Evolutionary conservation across 768 basidiomycete genomes (phyloP).

Genomic region (Paxillus rubicundulus): DNA sequence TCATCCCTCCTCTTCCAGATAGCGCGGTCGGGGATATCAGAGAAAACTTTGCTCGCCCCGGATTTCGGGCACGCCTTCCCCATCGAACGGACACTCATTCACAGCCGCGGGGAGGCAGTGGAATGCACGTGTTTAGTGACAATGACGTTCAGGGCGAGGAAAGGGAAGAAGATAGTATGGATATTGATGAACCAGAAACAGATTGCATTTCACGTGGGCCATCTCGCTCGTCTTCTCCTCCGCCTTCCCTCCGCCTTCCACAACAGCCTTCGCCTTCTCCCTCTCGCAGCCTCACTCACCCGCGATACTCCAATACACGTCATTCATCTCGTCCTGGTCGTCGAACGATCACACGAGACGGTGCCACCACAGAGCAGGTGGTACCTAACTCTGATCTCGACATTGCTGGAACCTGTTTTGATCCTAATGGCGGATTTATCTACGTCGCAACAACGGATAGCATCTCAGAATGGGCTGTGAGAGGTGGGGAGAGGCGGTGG

Average conservation of each 20-base stretch:
- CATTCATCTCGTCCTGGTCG: constrained; percentile 17
- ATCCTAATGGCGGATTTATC: constrained; percentile 62
- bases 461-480: constrained; percentile 75
- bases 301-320: constrained; percentile 19
- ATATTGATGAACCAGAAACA: constrained; percentile 47
- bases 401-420: constrained; percentile 72
- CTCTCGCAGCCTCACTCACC: constrained; percentile 17
- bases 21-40: constrained; percentile 54
- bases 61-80: constrained; percentile 36
- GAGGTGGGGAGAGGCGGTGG: constrained; percentile 72
- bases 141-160: constrained; percentile 26
- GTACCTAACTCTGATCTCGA: constrained; percentile 37
- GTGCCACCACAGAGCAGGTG: constrained; percentile 10
- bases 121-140: constrained; percentile 13
- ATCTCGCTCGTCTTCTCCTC: constrained; percentile 49
- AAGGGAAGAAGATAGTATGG: constrained; percentile 43
- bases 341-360: constrained; percentile 13
- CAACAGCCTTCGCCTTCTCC: constrained; percentile 23
- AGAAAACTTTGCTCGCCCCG: constrained; percentile 51
- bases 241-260: constrained; percentile 35
- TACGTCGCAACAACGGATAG: constrained; percentile 66
- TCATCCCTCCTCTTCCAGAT: constrained; percentile 56
- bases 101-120: constrained; percentile 20
- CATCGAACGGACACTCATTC: constrained; percentile 24
- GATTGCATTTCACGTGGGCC: constrained; percentile 55